phyloP scores from a whole-genome alignment of 805 yeast species.

The Myxozyma udenii region DNA sequence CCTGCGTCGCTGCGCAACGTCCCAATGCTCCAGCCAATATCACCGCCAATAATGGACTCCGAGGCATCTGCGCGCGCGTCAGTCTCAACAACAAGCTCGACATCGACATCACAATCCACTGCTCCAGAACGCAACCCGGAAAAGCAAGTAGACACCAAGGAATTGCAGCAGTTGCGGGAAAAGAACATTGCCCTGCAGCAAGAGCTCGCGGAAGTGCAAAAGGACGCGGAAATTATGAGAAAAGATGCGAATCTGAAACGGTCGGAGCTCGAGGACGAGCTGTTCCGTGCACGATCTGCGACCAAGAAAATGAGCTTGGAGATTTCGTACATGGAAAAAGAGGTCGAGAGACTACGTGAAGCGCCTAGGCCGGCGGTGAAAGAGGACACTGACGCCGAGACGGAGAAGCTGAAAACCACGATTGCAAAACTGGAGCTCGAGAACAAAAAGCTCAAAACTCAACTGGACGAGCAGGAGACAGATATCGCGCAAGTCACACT shows the following conservation, averaged over 20 bases:
- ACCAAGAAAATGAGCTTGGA: slow-evolving; percentile 20
- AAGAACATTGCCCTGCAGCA: slow-evolving; percentile 4
- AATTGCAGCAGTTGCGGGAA: slow-evolving; percentile 4
- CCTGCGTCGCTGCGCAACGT: not conserved
- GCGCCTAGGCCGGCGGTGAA: not conserved
- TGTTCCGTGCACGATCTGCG: slow-evolving; percentile 19
- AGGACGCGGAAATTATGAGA: not conserved
- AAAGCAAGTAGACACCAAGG: no score
- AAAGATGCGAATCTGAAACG: slow-evolving; percentile 12
- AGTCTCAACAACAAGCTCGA: slow-evolving; percentile 3
- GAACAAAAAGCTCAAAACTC: not conserved
- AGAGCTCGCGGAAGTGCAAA: not conserved
- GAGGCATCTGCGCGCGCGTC: slow-evolving; percentile 1
- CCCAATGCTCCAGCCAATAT: not conserved
- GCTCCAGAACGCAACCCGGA: slow-evolving; percentile 32
- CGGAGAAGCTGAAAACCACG: not conserved
- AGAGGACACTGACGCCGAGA: not conserved
- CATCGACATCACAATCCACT: not conserved
- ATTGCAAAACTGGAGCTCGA: not conserved
- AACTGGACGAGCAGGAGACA: not conserved
- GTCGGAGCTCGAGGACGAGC: slow-evolving; percentile 9
- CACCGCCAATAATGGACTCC: slow-evolving; percentile 3
- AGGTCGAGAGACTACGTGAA: slow-evolving; percentile 30
- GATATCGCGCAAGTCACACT: not conserved
- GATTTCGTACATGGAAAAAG: slow-evolving; percentile 42